Conservation (phyloP, 495 filamentous ascomycete species). For the Penicillium salamii region DNA sequence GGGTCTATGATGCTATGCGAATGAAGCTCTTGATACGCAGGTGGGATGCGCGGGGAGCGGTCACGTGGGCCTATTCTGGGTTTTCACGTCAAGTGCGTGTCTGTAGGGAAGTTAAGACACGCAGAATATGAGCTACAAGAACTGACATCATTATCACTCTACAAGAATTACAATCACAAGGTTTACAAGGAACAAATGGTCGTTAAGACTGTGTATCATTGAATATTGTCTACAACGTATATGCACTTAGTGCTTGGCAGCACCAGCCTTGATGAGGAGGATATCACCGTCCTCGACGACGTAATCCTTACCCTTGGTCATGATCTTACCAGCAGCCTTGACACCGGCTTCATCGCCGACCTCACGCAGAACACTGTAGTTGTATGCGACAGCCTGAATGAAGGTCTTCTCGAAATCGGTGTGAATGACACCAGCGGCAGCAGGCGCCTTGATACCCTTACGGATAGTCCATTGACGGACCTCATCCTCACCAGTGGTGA, state of each 20-base stretch:
- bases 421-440: slow-evolving; percentile 97
- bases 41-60: slow-evolving; percentile 35
- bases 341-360: slow-evolving; percentile 83
- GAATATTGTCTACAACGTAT: slow-evolving; percentile 11
- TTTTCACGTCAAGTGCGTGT: too few species aligned
- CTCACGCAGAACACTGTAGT: slow-evolving; percentile 76
- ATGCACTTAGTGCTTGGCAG: slow-evolving; percentile 68
- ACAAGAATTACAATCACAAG: background rate
- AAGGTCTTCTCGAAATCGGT: slow-evolving; percentile 99
- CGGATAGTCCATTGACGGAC: slow-evolving; percentile 98
- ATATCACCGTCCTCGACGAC: slow-evolving; percentile 57
- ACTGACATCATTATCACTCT: too few species aligned
- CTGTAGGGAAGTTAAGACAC: too few species aligned
- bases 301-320: slow-evolving; percentile 99
- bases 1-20: slow-evolving; percentile 8
- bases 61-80: too few species aligned
- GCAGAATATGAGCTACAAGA: too few species aligned
- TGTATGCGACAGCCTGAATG: slow-evolving; percentile 92
- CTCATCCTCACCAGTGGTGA: slow-evolving; percentile 95
- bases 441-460: slow-evolving; percentile 93
- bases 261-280: slow-evolving; percentile 91
- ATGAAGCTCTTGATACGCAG: slow-evolving; percentile 16
- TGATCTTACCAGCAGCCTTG: slow-evolving; percentile 89
- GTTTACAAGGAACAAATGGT: too few species aligned
- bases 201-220: slow-evolving; percentile 17